Base-by-base conservation (phyloP, 176 grass and related monocot genomes). In the Miscanthus lutarioriparius region DNA sequence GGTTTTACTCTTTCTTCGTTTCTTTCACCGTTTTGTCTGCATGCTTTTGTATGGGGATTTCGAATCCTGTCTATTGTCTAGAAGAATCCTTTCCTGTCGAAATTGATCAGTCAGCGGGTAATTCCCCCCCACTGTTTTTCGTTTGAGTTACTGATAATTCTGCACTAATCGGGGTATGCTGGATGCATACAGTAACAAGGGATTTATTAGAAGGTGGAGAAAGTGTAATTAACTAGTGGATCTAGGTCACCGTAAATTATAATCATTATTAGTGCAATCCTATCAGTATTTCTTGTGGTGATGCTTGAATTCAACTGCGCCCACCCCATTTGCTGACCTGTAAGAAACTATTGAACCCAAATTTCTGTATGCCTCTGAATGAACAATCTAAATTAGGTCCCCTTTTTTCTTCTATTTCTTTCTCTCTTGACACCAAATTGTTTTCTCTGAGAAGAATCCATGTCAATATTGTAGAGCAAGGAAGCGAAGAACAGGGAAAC, bases 401-500 rank as follows among this genome's bases (percentile, higher is more conserved):
- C 17, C 19, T 4, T 43, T 53, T 73, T 11, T 0, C 61, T 14
- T 26, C 6, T 39, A 7, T 37, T 10, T 62, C 8, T 48, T 17
- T 82, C 1, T 14, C 0, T 16, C 3, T 10, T 25, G 16, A 19
- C 11, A 65, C 58, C 25, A 37, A 12, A 66, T 35, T 48, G 4
- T 35, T 65, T 75, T 67, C 28, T 37, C 82, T 76, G 17, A 83
- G 67, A 83, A 8, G 4, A 14, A 12, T 14, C 59, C 33, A 51
- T 69, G 28, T 69, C 0, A 23, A 58, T 78, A 33, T 74, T 4
- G 25, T 3, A 83, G 76, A 83, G 61, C 79, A 83, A 83, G 84
- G 79, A 74, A 74, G 88, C 41, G 74, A 77, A 78, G 79, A 78
- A 78, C 65, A 74, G 44, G 79, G 79, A 15, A 73, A 39, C 26